Conservation (phyloP, 1,139 yeast genomes). For the Scheffersomyces illinoinensis region DNA sequence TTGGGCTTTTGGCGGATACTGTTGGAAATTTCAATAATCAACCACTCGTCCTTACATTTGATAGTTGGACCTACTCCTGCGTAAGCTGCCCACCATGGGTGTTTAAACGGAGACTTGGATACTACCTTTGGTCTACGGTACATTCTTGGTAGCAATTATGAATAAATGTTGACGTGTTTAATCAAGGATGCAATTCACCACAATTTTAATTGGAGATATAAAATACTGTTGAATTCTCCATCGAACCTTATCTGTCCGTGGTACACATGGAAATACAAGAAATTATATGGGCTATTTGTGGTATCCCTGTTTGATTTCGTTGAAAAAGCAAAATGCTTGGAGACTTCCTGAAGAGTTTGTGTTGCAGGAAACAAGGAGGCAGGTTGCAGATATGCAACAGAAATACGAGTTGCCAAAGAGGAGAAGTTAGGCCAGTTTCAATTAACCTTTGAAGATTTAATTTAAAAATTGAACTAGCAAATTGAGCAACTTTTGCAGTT, state of each 20-base stretch:
- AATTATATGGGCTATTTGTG: neutral
- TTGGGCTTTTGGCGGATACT: constrained; percentile 22
- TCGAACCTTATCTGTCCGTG: too few species aligned
- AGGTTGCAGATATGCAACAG: too few species aligned
- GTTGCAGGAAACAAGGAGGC: too few species aligned
- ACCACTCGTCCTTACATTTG: constrained; percentile 16
- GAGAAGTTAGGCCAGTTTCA: too few species aligned
- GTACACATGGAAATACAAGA: neutral
- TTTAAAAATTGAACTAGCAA: too few species aligned
- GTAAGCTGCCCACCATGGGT: constrained; percentile 15
- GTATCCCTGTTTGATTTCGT: neutral
- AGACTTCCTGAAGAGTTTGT: too few species aligned
- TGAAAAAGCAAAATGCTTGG: neutral
- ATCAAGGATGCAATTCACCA: neutral
- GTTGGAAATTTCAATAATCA: constrained; percentile 9
- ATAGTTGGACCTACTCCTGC: constrained; percentile 15
- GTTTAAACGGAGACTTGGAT: constrained; percentile 7
- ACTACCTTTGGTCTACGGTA: neutral
- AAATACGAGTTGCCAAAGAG: too few species aligned
- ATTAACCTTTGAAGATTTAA: too few species aligned
- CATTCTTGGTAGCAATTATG: neutral
- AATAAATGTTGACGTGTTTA: constrained; percentile 5
- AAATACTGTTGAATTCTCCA: neutral
- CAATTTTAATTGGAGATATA: neutral
- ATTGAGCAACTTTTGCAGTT: too few species aligned